phyloP scores from a whole-genome alignment of 768 basidiomycete genomes.

The Lyophyllum shimeji region DNA sequence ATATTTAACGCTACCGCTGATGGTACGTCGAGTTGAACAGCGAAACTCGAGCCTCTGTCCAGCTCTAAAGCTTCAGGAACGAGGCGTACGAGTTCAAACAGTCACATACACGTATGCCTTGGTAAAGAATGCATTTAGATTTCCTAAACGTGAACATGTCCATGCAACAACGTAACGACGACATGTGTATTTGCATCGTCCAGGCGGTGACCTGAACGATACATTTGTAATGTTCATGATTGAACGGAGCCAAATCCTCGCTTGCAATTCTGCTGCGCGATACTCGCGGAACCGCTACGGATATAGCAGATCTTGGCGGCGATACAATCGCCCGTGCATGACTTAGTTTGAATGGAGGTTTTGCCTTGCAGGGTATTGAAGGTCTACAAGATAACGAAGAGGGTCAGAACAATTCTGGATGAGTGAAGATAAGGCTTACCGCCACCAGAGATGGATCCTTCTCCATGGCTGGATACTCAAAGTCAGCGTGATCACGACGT shows the following conservation, averaged over 20 bases:
- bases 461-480: slow-evolving; percentile 53
- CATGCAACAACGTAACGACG: not conserved
- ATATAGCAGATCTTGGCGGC: slow-evolving; percentile 76
- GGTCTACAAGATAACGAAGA: slow-evolving; percentile 32
- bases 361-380: slow-evolving; percentile 78
- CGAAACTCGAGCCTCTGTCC: too few species aligned
- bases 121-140: not conserved
- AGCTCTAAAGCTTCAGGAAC: too few species aligned
- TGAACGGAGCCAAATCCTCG: slow-evolving; percentile 61
- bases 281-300: slow-evolving; percentile 66
- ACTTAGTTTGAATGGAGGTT: slow-evolving; percentile 47
- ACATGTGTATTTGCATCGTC: too few species aligned
- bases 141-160: not conserved
- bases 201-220: too few species aligned
- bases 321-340: slow-evolving; percentile 64
- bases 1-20: too few species aligned
- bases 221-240: not conserved
- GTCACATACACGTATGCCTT: too few species aligned
- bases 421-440: slow-evolving; percentile 33
- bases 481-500: not conserved
- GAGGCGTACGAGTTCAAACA: too few species aligned
- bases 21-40: too few species aligned
- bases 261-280: slow-evolving; percentile 59
- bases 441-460: slow-evolving; percentile 54
- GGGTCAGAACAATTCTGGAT: not conserved